Conservation (phyloP, 768 basidiomycete species). For the Podaxis sp. region DNA sequence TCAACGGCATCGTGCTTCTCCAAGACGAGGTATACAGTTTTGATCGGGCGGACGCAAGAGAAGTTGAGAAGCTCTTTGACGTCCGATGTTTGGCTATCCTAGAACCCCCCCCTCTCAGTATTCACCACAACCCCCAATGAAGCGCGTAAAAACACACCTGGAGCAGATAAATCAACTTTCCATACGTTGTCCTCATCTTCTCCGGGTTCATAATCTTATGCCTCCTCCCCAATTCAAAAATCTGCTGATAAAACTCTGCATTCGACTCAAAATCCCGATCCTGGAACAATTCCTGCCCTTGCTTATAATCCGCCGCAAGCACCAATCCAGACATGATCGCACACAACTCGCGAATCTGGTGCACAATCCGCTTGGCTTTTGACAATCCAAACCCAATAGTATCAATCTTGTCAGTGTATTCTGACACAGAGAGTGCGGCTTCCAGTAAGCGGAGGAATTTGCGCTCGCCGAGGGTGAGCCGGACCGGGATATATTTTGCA, state of each 20-base stretch:
- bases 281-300: constrained; percentile 82
- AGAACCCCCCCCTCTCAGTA: constrained; percentile 15
- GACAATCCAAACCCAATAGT: constrained; percentile 74
- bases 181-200: constrained; percentile 88
- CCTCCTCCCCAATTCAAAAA: constrained; percentile 81
- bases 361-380: constrained; percentile 85
- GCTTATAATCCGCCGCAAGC: constrained; percentile 82
- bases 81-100: constrained; percentile 86
- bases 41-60: constrained; percentile 75
- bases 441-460: constrained; percentile 85
- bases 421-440: constrained; percentile 79
- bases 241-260: constrained; percentile 72
- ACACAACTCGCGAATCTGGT: constrained; percentile 84
- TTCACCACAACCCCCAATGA: neutral
- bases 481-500: constrained; percentile 77
- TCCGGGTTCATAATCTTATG: constrained; percentile 94
- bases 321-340: constrained; percentile 85
- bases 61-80: constrained; percentile 80
- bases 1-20: constrained; percentile 63
- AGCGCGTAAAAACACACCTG: constrained; percentile 46
- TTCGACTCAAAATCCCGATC: constrained; percentile 82
- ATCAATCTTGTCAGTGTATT: constrained; percentile 91
- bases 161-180: constrained; percentile 80
- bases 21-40: constrained; percentile 67
- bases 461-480: constrained; percentile 71